phyloP scores from a whole-genome alignment of 192 early-diverging fungal species.

The Podochytrium sp. region DNA sequence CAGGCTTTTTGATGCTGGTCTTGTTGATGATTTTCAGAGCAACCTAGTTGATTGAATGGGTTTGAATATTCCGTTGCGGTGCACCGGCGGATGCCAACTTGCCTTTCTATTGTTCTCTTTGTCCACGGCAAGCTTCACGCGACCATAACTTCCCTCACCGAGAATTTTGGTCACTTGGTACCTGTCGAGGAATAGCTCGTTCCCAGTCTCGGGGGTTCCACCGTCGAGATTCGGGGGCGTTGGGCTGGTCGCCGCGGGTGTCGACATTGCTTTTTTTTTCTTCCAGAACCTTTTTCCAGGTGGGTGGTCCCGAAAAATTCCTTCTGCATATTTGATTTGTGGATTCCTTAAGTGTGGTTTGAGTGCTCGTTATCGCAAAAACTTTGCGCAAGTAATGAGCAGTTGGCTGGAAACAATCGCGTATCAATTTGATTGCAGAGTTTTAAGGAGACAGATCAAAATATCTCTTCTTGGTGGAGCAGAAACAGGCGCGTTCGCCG shows the following conservation, averaged over 20 bases:
- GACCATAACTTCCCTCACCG: constrained; percentile 93
- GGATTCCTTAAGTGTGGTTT: too few relatives aligned
- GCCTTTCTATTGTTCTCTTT: constrained; percentile 67
- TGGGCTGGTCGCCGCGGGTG: too few relatives aligned
- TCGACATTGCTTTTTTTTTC: background rate
- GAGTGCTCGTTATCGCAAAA: too few relatives aligned
- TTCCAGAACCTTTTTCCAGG: background rate
- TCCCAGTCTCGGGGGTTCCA: background rate
- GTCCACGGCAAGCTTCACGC: constrained; percentile 89
- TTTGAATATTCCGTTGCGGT: background rate
- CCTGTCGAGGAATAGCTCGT: constrained; percentile 71
- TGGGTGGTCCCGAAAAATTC: too few relatives aligned
- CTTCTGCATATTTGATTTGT: too few relatives aligned
- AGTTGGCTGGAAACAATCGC: too few relatives aligned
- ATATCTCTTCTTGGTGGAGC: too few relatives aligned
- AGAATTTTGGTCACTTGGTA: constrained; percentile 85
- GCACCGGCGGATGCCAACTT: background rate
- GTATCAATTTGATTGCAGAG: too few relatives aligned
- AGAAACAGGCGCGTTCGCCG: too few relatives aligned
- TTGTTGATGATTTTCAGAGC: constrained; percentile 63
- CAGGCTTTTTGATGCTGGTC: constrained; percentile 50
- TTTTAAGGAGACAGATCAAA: too few relatives aligned
- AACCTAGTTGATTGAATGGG: constrained; percentile 41
- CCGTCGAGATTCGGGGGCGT: too few relatives aligned
- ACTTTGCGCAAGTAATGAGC: too few relatives aligned